Conservation (phyloP, 2,329 filamentous ascomycete genomes). For the Hypomyces perniciosus region DNA sequence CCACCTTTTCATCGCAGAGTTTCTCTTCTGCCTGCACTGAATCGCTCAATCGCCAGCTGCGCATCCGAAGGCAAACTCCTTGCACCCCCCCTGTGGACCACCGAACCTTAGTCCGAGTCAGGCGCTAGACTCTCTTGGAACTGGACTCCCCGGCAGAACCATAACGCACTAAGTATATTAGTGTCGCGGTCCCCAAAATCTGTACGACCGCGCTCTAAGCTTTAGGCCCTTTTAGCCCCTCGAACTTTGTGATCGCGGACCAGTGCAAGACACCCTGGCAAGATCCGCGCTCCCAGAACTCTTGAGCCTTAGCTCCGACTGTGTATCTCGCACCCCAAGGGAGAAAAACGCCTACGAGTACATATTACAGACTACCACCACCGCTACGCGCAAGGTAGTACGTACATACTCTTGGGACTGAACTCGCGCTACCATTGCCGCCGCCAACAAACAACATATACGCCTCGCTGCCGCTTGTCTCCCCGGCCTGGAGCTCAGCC, state of each 20-base stretch:
- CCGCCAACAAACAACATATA: slow-evolving; percentile 31
- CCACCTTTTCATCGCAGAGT: slow-evolving; percentile 4
- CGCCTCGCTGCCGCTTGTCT: slow-evolving; percentile 28
- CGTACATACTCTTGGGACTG: background rate
- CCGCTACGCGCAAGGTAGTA: slow-evolving; percentile 5
- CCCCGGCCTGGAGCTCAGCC: slow-evolving; percentile 14
- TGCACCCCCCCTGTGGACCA: slow-evolving; percentile 15
- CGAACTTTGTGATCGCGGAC: slow-evolving; percentile 20
- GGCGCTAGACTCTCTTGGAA: slow-evolving; percentile 32
- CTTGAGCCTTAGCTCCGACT: slow-evolving; percentile 12
- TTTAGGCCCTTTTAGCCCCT: slow-evolving; percentile 18
- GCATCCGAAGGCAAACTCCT: background rate
- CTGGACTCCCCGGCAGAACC: slow-evolving; percentile 27
- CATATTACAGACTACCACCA: background rate
- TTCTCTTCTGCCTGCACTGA: slow-evolving; percentile 10
- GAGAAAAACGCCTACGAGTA: slow-evolving; percentile 5
- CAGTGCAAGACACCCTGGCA: slow-evolving; percentile 19
- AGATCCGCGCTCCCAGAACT: slow-evolving; percentile 18
- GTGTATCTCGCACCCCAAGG: slow-evolving; percentile 11
- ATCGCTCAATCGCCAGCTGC: slow-evolving; percentile 5
- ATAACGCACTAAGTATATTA: slow-evolving; percentile 34
- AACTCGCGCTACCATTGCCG: slow-evolving; percentile 27
- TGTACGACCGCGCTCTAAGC: slow-evolving; percentile 11
- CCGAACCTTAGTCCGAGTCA: slow-evolving; percentile 14
- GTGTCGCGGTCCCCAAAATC: slow-evolving; percentile 31